Evolutionary conservation across 225 moss, liverwort and hornwort genomes (phyloP).

Genomic region (Neckera pumila): DNA sequence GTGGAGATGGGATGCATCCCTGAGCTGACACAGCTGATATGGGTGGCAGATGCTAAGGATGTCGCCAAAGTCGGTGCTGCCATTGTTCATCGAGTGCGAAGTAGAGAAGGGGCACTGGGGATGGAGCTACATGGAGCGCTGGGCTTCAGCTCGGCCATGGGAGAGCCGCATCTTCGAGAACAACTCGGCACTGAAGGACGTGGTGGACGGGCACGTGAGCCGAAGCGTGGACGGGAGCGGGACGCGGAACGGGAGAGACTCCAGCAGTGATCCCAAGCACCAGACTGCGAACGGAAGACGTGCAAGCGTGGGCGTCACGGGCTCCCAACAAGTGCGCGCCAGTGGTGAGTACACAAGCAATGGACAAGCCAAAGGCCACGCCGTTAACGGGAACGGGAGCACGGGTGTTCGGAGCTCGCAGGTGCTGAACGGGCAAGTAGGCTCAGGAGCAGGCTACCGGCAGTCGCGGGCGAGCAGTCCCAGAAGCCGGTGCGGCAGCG

Average conservation of each 20-base stretch:
- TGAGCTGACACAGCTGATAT: background rate
- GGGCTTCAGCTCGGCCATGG: conserved; percentile 82
- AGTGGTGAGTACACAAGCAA: conserved; percentile 6
- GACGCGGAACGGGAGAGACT: conserved; percentile 7
- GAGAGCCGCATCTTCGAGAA: conserved; percentile 57
- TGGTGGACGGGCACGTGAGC: conserved; percentile 5
- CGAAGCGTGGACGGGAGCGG: conserved; percentile 19
- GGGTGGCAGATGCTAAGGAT: conserved; percentile 37
- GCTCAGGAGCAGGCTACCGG: background rate
- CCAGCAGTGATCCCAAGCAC: conserved; percentile 38
- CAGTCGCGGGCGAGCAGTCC: conserved; percentile 58
- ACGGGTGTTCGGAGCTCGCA: background rate
- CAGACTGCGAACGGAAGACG: conserved; percentile 20
- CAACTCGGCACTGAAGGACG: conserved; percentile 13
- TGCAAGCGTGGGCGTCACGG: conserved; percentile 10
- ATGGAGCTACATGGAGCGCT: conserved; percentile 94
- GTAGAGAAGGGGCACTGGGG: conserved; percentile 81
- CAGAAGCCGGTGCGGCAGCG: conserved; percentile 43
- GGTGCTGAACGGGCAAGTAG: background rate
- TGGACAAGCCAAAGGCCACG: background rate
- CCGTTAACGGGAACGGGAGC: background rate
- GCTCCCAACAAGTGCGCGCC: background rate
- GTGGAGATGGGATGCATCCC: background rate
- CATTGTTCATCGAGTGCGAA: conserved; percentile 75
- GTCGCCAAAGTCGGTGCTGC: conserved; percentile 35